phyloP scores from a whole-genome alignment of 2,329 filamentous ascomycete genomes.

The Calonectria multiphialidica region DNA sequence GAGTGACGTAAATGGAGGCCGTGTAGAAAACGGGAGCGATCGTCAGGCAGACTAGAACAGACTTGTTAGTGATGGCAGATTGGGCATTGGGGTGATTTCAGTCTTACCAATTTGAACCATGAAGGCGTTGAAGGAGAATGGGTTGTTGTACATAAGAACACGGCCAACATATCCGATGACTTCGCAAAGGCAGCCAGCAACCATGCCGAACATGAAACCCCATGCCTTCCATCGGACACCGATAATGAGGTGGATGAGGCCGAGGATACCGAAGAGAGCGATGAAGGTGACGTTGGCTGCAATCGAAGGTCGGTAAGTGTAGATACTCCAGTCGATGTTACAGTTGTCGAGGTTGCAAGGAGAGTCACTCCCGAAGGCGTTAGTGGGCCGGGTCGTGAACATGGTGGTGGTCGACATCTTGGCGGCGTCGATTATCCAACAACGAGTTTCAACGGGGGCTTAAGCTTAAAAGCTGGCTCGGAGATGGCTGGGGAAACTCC shows the following conservation, averaged over 20 bases:
- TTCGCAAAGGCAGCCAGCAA: constrained; percentile 67
- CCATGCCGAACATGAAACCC: constrained; percentile 64
- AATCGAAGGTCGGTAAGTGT: constrained; percentile 67
- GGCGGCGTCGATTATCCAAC: not conserved
- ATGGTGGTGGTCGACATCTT: constrained; percentile 37
- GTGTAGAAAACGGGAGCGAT: constrained; percentile 61
- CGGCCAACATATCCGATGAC: constrained; percentile 74
- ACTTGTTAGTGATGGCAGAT: not conserved
- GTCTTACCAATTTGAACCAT: constrained; percentile 72
- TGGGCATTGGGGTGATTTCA: not conserved
- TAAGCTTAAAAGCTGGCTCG: constrained; percentile 15
- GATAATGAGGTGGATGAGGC: constrained; percentile 56
- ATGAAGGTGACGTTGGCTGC: constrained; percentile 65
- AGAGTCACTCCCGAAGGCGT: constrained; percentile 56
- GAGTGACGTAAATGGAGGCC: constrained; percentile 75
- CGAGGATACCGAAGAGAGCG: constrained; percentile 60
- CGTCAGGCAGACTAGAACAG: constrained; percentile 64
- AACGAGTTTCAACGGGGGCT: not conserved
- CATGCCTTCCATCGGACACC: constrained; percentile 61
- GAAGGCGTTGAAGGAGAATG: constrained; percentile 70
- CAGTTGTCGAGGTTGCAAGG: constrained; percentile 63
- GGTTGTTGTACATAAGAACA: constrained; percentile 67
- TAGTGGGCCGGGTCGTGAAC: constrained; percentile 34
- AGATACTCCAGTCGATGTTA: constrained; percentile 60
- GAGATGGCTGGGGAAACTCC: not conserved